Conservation (phyloP, 2,329 filamentous ascomycete species). For the Botrytis squamosa region DNA sequence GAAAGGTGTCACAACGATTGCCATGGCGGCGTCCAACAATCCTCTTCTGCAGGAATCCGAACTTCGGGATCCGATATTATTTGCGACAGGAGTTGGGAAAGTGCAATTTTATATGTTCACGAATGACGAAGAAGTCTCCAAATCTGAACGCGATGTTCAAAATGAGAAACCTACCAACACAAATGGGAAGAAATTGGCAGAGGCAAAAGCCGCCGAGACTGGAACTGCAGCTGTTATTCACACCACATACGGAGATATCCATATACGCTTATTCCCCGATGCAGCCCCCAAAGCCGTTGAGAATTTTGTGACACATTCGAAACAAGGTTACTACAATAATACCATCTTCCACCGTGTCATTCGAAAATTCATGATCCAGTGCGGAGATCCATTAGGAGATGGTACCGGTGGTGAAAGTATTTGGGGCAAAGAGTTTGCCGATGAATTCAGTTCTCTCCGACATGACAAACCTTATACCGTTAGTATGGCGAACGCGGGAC, state of each 20-base stretch:
- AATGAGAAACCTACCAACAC: constrained; percentile 84
- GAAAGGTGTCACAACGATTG: constrained; percentile 88
- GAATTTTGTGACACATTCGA: constrained; percentile 92
- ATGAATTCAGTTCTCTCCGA: constrained; percentile 87
- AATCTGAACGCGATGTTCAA: constrained; percentile 83
- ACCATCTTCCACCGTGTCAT: constrained; percentile 98
- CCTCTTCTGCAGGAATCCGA: constrained; percentile 91
- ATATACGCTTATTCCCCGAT: constrained; percentile 87
- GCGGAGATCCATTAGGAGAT: constrained; percentile 81
- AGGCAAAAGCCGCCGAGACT: constrained; percentile 65
- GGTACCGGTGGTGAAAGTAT: constrained; percentile 89
- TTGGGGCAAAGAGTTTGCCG: constrained; percentile 88
- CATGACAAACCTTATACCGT: constrained; percentile 97
- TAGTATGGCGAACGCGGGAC: constrained; percentile 96
- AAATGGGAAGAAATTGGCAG: constrained; percentile 52
- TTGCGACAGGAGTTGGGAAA: constrained; percentile 81
- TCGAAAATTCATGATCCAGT: constrained; percentile 96
- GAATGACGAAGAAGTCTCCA: constrained; percentile 80
- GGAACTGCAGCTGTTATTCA: constrained; percentile 83
- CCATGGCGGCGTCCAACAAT: constrained; percentile 95
- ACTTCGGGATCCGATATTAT: constrained; percentile 82
- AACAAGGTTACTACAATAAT: constrained; percentile 92
- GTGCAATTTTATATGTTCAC: constrained; percentile 98
- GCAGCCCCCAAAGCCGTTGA: constrained; percentile 93
- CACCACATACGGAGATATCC: constrained; percentile 91